phyloP scores from a whole-genome alignment of 2,329 filamentous ascomycete species.

The Apiospora pterosperma region DNA sequence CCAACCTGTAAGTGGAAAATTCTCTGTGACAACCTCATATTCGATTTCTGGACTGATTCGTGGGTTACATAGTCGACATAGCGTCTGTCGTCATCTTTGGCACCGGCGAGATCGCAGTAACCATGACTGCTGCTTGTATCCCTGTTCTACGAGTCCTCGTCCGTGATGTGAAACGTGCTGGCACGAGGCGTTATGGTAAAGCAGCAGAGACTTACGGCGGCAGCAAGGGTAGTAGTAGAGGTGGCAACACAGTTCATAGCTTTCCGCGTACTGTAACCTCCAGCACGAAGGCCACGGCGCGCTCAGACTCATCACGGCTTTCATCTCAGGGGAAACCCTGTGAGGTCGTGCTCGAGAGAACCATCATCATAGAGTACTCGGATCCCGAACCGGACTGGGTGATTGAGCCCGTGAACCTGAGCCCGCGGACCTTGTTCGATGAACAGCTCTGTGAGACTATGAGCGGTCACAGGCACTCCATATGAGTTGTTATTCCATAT shows the following conservation, averaged over 20 bases:
- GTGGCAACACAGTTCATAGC: not conserved
- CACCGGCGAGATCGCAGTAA: conserved; percentile 21
- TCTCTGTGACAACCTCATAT: not conserved
- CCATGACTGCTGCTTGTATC: conserved; percentile 28
- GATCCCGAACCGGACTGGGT: not conserved
- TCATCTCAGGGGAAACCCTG: not conserved
- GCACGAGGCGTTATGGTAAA: not conserved
- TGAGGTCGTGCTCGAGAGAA: not conserved
- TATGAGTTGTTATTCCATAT: not conserved
- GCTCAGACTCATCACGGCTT: no score
- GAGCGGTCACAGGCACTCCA: not conserved
- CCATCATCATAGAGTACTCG: not conserved
- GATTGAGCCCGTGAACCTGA: not conserved
- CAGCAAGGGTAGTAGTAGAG: no score
- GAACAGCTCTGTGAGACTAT: not conserved
- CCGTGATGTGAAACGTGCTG: conserved; percentile 14
- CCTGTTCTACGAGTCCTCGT: conserved; percentile 28
- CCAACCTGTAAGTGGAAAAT: conserved; percentile 12
- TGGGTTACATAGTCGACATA: conserved; percentile 10
- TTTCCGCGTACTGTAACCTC: not conserved
- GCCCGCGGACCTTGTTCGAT: not conserved
- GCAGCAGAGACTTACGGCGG: no score
- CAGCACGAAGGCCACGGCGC: no score
- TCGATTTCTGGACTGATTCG: not conserved
- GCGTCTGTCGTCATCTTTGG: conserved; percentile 25